These are phyloP conservation scores for Tranzscheliella williamsii DNA, from an alignment of 1,284 basidiomycete genomes.

Conservation along the genomic window DNA sequence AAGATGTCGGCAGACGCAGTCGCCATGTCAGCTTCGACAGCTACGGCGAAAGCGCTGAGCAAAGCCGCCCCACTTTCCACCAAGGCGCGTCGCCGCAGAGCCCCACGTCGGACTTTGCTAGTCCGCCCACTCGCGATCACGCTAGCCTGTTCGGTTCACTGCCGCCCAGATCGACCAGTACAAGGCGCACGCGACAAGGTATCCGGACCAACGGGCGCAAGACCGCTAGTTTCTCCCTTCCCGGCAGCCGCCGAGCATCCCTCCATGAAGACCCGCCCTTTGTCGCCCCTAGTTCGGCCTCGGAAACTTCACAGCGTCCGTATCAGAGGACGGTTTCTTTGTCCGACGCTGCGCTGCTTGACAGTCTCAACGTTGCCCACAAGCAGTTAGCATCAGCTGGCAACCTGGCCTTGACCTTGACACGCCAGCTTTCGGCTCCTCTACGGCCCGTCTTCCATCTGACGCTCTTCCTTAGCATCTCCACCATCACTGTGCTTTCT, in stretches of 20 bases:
- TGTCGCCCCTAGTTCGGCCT: background rate
- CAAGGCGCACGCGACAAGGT: slow-evolving; percentile 19
- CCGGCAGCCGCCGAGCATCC: slow-evolving; percentile 36
- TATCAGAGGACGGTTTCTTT: slow-evolving; percentile 20
- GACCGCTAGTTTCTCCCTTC: slow-evolving; percentile 32
- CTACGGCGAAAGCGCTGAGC: slow-evolving; percentile 3
- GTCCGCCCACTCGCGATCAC: slow-evolving; percentile 5
- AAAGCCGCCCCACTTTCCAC: too few relatives aligned
- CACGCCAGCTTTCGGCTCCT: slow-evolving; percentile 44
- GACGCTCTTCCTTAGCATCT: slow-evolving; percentile 47
- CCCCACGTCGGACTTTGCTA: slow-evolving; percentile 8
- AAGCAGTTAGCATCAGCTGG: slow-evolving; percentile 45
- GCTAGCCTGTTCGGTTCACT: slow-evolving; percentile 19
- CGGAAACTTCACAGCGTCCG: background rate
- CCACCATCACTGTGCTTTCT: slow-evolving; percentile 42
- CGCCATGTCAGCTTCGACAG: slow-evolving; percentile 38
- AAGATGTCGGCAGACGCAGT: slow-evolving; percentile 1
- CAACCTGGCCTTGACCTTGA: slow-evolving; percentile 44
- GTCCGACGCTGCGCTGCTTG: slow-evolving; percentile 33
- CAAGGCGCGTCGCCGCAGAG: slow-evolving; percentile 3
- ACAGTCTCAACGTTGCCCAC: slow-evolving; percentile 43
- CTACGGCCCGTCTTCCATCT: slow-evolving; percentile 46
- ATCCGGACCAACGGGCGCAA: slow-evolving; percentile 11
- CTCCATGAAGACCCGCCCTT: slow-evolving; percentile 19
- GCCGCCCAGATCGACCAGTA: slow-evolving; percentile 33